These are phyloP conservation scores for Termitomyces heimii DNA, from an alignment of 768 basidiomycete genomes.

Conservation along the genomic window DNA sequence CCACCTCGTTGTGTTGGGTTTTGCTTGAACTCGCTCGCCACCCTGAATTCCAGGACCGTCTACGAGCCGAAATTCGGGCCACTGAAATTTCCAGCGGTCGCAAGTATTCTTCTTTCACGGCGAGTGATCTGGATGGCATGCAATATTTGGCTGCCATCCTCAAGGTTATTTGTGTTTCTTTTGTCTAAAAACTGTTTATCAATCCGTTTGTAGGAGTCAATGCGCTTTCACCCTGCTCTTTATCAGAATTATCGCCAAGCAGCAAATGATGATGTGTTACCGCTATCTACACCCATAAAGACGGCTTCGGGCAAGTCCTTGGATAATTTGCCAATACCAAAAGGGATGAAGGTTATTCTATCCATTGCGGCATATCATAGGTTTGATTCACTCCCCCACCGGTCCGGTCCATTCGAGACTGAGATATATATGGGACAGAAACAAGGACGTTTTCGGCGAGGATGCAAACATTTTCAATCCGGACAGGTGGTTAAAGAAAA, in stretches of 20 bases:
- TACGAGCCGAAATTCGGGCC: slow-evolving; percentile 54
- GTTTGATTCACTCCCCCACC: slow-evolving; percentile 20
- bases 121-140: slow-evolving; percentile 46
- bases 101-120: slow-evolving; percentile 35
- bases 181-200: not conserved
- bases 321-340: slow-evolving; percentile 39
- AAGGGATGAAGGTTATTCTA: slow-evolving; percentile 43
- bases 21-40: slow-evolving; percentile 56
- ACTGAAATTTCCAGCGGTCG: slow-evolving; percentile 29
- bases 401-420: not conserved
- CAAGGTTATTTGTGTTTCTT: slow-evolving; percentile 24
- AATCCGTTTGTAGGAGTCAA: slow-evolving; percentile 31
- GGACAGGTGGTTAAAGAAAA: slow-evolving; percentile 45
- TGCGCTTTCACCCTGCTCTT: slow-evolving; percentile 49
- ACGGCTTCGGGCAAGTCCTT: slow-evolving; percentile 38
- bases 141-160: slow-evolving; percentile 41
- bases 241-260: slow-evolving; percentile 50
- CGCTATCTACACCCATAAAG: slow-evolving; percentile 48
- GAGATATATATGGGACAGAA: slow-evolving; percentile 20
- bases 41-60: slow-evolving; percentile 49
- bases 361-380: slow-evolving; percentile 54
- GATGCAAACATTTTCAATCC: slow-evolving; percentile 51
- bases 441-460: slow-evolving; percentile 48
- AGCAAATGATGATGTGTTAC: slow-evolving; percentile 48
- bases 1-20: slow-evolving; percentile 54